These are phyloP conservation scores for Naganishia onofrii DNA, from an alignment of 768 basidiomycete genomes.

Conservation along the genomic window DNA sequence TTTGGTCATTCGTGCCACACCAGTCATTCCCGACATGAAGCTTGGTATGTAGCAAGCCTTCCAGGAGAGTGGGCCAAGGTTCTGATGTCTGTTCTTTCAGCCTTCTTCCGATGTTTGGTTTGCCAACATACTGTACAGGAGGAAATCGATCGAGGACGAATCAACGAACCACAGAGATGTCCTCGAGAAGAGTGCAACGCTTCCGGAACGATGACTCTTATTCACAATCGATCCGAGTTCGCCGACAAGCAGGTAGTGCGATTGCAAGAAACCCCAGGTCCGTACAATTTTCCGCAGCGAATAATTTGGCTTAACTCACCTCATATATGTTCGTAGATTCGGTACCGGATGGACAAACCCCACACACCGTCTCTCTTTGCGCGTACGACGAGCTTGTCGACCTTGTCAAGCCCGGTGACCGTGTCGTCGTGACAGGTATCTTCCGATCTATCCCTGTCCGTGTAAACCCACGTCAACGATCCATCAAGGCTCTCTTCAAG, in stretches of 20 bases:
- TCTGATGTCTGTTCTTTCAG: conserved; percentile 52
- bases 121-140: conserved; percentile 96
- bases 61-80: not conserved
- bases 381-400: conserved; percentile 99
- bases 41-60: conserved; percentile 52
- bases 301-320: not conserved
- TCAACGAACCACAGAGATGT: conserved; percentile 85
- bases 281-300: conserved; percentile 13
- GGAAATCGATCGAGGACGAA: conserved; percentile 96
- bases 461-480: conserved; percentile 84
- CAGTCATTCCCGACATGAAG: conserved; percentile 99
- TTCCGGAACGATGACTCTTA: conserved; percentile 84
- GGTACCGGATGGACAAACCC: conserved; percentile 96
- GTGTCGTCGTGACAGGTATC: conserved; percentile 84
- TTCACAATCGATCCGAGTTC: conserved; percentile 96
- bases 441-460: conserved; percentile 94
- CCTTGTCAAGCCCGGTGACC: conserved; percentile 90
- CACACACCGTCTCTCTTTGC: conserved; percentile 92
- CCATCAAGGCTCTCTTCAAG: conserved; percentile 93
- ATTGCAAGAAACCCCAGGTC: conserved; percentile 84
- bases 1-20: conserved; percentile 92
- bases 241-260: conserved; percentile 93
- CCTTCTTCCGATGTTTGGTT: conserved; percentile 94
- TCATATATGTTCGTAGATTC: conserved; percentile 59
- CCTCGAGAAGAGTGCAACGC: conserved; percentile 88